These are phyloP conservation scores for Malassezia slooffiae DNA, from an alignment of 1,284 basidiomycete genomes.

Conservation along the genomic window DNA sequence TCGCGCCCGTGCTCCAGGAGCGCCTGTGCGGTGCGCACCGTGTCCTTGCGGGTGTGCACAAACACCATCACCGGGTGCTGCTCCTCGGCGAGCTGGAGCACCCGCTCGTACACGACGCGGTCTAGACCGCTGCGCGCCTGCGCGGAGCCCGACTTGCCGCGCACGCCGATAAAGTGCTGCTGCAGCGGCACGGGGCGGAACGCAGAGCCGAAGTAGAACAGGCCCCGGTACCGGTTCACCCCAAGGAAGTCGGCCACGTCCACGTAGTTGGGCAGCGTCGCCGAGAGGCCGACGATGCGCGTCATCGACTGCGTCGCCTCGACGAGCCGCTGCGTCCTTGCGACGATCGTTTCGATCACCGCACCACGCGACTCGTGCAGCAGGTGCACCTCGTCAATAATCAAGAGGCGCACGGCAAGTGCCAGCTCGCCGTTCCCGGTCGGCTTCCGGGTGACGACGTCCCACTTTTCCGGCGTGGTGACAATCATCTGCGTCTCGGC, in stretches of 20 bases:
- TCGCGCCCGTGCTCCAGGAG: constrained; percentile 63
- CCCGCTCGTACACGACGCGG: constrained; percentile 76
- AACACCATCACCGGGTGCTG: constrained; percentile 98
- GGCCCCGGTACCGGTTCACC: constrained; percentile 75
- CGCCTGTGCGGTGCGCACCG: constrained; percentile 80
- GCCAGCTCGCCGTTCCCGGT: constrained; percentile 91
- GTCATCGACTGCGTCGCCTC: constrained; percentile 95
- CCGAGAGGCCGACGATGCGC: constrained; percentile 95
- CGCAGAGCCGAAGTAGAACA: constrained; percentile 97
- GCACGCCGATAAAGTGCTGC: constrained; percentile 92
- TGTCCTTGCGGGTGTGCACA: constrained; percentile 96
- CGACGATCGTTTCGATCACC: constrained; percentile 96
- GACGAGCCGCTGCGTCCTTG: constrained; percentile 81
- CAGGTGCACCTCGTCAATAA: constrained; percentile 96
- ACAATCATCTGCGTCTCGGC: constrained; percentile 95
- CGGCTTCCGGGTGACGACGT: constrained; percentile 94
- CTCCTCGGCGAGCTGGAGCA: constrained; percentile 32
- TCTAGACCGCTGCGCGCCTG: constrained; percentile 79
- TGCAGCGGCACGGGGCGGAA: constrained; percentile 94
- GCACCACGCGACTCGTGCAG: constrained; percentile 96
- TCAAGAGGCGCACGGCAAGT: constrained; percentile 72
- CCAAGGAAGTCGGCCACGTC: constrained; percentile 93
- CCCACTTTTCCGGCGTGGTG: constrained; percentile 99
- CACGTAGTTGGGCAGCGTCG: constrained; percentile 91
- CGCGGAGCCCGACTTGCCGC: constrained; percentile 71